Conservation (phyloP, 208 protist species). For the Acanthamoeba castellanii region DNA sequence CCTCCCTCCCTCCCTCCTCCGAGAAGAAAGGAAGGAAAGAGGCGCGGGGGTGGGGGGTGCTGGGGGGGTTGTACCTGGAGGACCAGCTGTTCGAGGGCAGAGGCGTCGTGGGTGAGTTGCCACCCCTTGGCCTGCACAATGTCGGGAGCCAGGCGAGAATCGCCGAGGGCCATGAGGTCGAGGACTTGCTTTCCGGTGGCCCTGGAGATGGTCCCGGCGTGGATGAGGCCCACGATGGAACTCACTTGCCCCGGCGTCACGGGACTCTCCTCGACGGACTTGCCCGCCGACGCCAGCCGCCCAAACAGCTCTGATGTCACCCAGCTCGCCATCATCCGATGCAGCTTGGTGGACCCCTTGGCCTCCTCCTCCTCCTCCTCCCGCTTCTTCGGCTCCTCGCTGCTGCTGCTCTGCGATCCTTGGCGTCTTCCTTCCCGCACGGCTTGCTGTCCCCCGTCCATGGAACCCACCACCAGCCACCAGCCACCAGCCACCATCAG, state of each 20-base stretch:
- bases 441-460: background rate
- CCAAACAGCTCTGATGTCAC: conserved; percentile 33
- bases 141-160: background rate
- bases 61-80: background rate
- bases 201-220: conserved; percentile 17
- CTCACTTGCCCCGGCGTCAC: background rate
- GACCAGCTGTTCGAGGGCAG: background rate
- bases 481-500: too few relatives aligned
- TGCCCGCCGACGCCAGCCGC: background rate
- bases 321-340: conserved; percentile 9
- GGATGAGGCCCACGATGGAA: conserved; percentile 12
- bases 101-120: background rate
- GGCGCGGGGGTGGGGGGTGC: background rate
- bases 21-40: background rate
- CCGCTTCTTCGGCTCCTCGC: background rate
- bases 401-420: too few relatives aligned
- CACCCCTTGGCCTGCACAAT: conserved; percentile 11
- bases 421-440: background rate
- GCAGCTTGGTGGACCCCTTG: background rate
- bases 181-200: background rate
- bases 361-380: background rate
- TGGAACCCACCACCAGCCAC: too few relatives aligned
- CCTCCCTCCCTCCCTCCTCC: too few relatives aligned
- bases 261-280: background rate
- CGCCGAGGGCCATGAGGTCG: background rate